Percentiles rank a stretch among this genome's conserved stretches.
These are phyloP conservation scores for slime mould (Dictyostelium discoideum) DNA, from an alignment of 78 protist species.

Conservation along the genomic window dicty_2.7 NC_007088.5:6414001-6414500, in stretches of 20 bases:
- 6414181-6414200: background rate
- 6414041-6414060: slow-evolving; percentile 70
- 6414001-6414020: background rate
- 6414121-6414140: background rate
- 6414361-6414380: slow-evolving; percentile 56
- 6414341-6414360: slow-evolving; percentile 18
- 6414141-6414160: no score
- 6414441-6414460: slow-evolving; percentile 46
- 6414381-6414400: slow-evolving; percentile 18
- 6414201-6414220: background rate
- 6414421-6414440: slow-evolving; percentile 43
- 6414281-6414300: background rate
- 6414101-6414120: background rate
- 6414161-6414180: background rate
- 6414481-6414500: slow-evolving; percentile 49
- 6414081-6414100: slow-evolving; percentile 42
- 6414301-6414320: background rate
- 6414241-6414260: no score
- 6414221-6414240: background rate
- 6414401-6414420: slow-evolving; percentile 24
- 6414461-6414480: slow-evolving; percentile 45
- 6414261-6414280: background rate
- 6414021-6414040: background rate
- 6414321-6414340: background rate
- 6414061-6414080: slow-evolving; percentile 66